phyloP scores from a whole-genome alignment of 2,329 filamentous ascomycete genomes.

The Pseudocercospora musae region DNA sequence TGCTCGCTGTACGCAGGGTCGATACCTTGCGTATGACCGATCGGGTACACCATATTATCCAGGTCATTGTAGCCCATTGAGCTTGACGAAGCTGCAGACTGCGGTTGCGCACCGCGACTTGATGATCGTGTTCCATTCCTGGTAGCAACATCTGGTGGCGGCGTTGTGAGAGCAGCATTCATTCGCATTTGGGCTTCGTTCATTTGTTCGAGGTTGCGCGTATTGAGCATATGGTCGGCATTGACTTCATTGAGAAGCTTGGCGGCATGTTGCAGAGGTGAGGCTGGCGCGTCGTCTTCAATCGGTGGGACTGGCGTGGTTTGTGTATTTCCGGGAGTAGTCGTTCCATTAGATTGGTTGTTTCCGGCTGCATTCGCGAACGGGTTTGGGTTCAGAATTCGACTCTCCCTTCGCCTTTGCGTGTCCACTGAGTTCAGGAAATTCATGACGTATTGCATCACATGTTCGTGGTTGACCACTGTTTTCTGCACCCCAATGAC shows the following conservation, averaged over 20 bases:
- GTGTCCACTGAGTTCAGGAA: slow-evolving; percentile 64
- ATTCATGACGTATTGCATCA: slow-evolving; percentile 69
- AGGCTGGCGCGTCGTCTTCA: slow-evolving; percentile 62
- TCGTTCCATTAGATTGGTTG: slow-evolving; percentile 15
- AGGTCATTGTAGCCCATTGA: slow-evolving; percentile 57
- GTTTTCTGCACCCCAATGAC: slow-evolving; percentile 65
- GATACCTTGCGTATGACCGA: slow-evolving; percentile 85
- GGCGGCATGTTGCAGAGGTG: slow-evolving; percentile 64
- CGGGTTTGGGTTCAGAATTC: slow-evolving; percentile 40
- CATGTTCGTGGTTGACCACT: slow-evolving; percentile 67
- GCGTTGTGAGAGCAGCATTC: slow-evolving; percentile 55
- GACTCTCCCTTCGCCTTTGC: slow-evolving; percentile 61
- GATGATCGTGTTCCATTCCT: slow-evolving; percentile 39
- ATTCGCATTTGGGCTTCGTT: slow-evolving; percentile 56
- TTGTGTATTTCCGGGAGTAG: slow-evolving; percentile 12
- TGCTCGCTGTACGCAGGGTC: slow-evolving; percentile 94
- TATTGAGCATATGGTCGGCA: slow-evolving; percentile 62
- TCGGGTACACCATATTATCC: slow-evolving; percentile 79
- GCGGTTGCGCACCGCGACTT: slow-evolving; percentile 41
- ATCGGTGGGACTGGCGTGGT: slow-evolving; percentile 14
- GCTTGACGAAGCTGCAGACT: slow-evolving; percentile 50
- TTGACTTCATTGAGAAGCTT: slow-evolving; percentile 65
- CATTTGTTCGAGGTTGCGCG: slow-evolving; percentile 63
- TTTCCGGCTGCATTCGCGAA: slow-evolving; percentile 27
- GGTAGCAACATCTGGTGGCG: slow-evolving; percentile 50